phyloP scores from a whole-genome alignment of 345 rosid genomes.

The Eucalyptus polyanthemos region DNA sequence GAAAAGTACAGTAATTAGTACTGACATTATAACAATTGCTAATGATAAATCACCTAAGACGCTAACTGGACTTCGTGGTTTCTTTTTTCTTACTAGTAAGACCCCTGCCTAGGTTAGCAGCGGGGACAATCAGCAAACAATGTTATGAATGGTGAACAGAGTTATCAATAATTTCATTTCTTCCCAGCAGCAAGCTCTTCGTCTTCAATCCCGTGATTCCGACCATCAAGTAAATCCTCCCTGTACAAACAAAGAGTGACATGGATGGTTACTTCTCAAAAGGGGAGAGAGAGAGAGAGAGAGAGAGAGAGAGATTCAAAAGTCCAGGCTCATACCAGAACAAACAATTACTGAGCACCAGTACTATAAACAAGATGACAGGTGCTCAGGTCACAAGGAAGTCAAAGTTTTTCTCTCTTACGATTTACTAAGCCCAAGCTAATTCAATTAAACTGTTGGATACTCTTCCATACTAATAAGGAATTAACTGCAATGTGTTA shows the following conservation, averaged over 20 bases:
- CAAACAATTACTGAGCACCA: not conserved
- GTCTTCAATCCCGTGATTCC: conserved; percentile 28
- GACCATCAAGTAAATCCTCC: conserved; percentile 50
- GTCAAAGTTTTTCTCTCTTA: not conserved
- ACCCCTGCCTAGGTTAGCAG: not conserved
- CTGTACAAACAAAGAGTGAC: conserved; percentile 19
- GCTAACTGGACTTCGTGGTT: not conserved
- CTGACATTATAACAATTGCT: not conserved
- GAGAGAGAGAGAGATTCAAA: not conserved
- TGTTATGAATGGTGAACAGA: not conserved
- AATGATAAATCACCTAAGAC: not conserved
- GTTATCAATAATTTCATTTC: not conserved
- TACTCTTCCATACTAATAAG: not conserved
- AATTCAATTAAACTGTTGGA: not conserved
- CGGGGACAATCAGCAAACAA: not conserved
- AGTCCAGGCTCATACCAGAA: not conserved
- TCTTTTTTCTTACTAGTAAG: not conserved
- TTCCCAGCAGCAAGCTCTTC: not conserved
- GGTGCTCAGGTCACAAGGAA: not conserved
- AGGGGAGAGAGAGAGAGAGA: not conserved
- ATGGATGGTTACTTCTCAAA: not conserved
- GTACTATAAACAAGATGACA: not conserved
- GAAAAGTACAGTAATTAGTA: not conserved
- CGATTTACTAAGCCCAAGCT: not conserved
- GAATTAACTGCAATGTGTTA: not conserved